Evolutionary conservation across 805 yeast genomes (phyloP).

Genomic region (Wickerhamomyces subpelliculosus): DNA sequence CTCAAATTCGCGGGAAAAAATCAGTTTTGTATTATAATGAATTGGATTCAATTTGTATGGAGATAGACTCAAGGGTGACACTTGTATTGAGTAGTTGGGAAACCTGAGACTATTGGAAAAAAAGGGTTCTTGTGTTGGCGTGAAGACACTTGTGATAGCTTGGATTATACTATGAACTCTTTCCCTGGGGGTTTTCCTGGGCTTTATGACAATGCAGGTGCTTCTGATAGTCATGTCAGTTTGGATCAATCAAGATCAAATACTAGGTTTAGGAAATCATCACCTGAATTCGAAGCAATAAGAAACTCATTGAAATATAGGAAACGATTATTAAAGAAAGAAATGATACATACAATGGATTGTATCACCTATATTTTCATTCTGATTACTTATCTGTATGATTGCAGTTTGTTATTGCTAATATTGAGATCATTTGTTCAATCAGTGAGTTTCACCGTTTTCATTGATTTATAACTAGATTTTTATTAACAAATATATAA

Average conservation of each 20-base stretch:
- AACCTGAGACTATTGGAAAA: no score
- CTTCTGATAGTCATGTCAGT: neutral
- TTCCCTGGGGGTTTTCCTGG: constrained; percentile 20
- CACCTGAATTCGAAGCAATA: constrained; percentile 4
- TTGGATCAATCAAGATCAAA: constrained; percentile 1
- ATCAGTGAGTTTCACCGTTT: constrained; percentile 8
- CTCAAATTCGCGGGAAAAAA: no score
- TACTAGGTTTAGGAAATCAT: neutral
- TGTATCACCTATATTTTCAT: constrained; percentile 5
- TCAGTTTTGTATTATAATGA: no score
- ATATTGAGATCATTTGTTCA: constrained; percentile 8
- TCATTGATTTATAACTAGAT: neutral
- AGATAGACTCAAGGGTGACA: no score
- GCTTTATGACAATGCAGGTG: neutral
- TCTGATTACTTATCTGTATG: constrained; percentile 15
- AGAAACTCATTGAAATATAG: constrained; percentile 11
- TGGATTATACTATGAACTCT: no score
- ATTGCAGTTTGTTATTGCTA: constrained; percentile 19
- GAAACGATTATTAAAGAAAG: constrained; percentile 8
- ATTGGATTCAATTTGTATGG: no score
- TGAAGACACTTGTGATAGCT: no score
- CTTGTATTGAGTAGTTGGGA: no score
- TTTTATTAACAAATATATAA: constrained; percentile 1
- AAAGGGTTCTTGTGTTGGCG: no score
- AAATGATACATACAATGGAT: constrained; percentile 8